Conservation (phyloP, 176 grass and related monocot genomes). For the Elymus sibiricus region DNA sequence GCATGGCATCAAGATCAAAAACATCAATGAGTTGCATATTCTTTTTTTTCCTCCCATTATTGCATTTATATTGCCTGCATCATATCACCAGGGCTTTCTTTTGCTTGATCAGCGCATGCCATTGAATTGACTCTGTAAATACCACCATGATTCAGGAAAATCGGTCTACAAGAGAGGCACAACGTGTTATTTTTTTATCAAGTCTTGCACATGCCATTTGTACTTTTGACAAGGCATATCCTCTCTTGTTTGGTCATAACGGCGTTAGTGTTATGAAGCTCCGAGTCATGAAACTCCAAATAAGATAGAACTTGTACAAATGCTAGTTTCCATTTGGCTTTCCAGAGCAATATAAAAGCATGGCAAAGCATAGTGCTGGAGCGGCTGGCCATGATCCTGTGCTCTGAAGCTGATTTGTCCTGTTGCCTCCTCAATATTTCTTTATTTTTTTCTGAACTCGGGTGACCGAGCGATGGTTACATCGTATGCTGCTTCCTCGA, state of each 20-base stretch:
- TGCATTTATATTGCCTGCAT: background rate
- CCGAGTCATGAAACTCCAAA: background rate
- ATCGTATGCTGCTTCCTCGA: background rate
- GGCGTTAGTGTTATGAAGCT: background rate
- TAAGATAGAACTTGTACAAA: background rate
- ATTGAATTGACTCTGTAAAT: background rate
- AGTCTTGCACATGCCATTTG: background rate
- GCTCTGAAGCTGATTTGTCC: background rate
- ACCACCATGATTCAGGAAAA: background rate
- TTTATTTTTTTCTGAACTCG: background rate
- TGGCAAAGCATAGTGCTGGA: background rate
- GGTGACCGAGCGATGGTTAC: background rate
- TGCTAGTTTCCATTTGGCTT: background rate
- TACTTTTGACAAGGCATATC: background rate
- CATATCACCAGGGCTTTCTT: background rate
- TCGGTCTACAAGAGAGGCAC: background rate
- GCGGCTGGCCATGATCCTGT: background rate
- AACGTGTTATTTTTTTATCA: background rate
- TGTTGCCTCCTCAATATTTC: background rate
- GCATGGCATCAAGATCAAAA: too few relatives aligned
- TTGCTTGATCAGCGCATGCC: background rate
- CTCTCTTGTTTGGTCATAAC: background rate
- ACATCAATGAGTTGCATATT: too few relatives aligned
- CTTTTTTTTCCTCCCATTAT: too few relatives aligned
- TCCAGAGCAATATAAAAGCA: background rate